Evolutionary conservation across 2,329 filamentous ascomycete genomes (phyloP).

Genomic region (Aureobasidium sp.): DNA sequence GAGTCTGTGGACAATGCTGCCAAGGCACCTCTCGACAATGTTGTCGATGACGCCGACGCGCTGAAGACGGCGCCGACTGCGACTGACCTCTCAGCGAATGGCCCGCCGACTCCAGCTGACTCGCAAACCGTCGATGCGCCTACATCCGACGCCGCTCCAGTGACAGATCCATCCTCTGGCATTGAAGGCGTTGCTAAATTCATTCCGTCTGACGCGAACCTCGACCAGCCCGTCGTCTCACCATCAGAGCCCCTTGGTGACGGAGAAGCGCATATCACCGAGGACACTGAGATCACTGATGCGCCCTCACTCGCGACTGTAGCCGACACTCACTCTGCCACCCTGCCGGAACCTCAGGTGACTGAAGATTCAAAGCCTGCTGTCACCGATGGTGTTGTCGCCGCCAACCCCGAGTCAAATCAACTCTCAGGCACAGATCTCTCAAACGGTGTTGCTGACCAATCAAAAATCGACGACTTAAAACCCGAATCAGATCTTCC

Average conservation of each 20-base stretch:
- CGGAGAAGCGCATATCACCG: constrained; percentile 18
- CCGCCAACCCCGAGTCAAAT: background rate
- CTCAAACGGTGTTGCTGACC: constrained; percentile 18
- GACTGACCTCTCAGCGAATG: constrained; percentile 5
- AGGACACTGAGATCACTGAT: constrained; percentile 13
- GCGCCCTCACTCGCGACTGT: constrained; percentile 6
- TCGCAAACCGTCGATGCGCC: constrained; percentile 10
- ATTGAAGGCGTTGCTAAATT: constrained; percentile 36
- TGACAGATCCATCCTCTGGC: constrained; percentile 33
- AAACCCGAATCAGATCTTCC: background rate
- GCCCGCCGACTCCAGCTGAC: background rate
- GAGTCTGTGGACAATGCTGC: constrained; percentile 9
- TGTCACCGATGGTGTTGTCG: background rate
- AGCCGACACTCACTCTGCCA: constrained; percentile 13
- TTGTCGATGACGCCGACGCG: background rate
- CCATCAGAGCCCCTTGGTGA: constrained; percentile 32
- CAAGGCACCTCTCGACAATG: constrained; percentile 14
- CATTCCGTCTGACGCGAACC: constrained; percentile 32
- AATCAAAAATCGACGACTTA: constrained; percentile 41
- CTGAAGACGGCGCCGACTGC: background rate
- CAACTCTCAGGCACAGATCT: background rate
- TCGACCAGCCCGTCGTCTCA: constrained; percentile 33
- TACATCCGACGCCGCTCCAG: constrained; percentile 22
- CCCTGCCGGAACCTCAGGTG: constrained; percentile 13
- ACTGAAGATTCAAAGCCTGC: background rate